A percentile compares a stretch with the other conserved stretches of the same genome.
Conservation (phyloP, 2,329 filamentous ascomycete genomes). For the Diaporthe ilicicola region DNA sequence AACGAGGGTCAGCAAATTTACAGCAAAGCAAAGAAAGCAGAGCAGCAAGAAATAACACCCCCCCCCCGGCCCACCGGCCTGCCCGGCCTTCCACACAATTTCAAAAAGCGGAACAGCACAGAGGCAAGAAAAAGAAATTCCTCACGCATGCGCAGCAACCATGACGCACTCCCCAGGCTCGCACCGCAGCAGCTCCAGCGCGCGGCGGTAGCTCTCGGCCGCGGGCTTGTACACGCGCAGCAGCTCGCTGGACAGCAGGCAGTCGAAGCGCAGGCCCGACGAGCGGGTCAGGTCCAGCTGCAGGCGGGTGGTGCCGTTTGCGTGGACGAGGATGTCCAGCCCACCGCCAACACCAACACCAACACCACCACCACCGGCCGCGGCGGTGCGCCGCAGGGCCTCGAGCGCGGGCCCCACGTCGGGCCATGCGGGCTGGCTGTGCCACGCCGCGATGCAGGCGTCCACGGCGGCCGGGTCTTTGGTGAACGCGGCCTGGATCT, state of each 20-base stretch:
- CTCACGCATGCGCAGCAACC: slow-evolving; percentile 58
- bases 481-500: slow-evolving; percentile 34
- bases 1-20: too few species aligned
- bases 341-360: slow-evolving; percentile 30
- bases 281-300: slow-evolving; percentile 61
- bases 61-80: not conserved
- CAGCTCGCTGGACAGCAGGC: slow-evolving; percentile 61
- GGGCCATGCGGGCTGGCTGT: slow-evolving; percentile 58
- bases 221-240: slow-evolving; percentile 59
- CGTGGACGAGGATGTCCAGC: slow-evolving; percentile 57
- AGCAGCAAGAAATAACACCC: not conserved
- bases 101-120: not conserved
- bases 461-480: slow-evolving; percentile 33
- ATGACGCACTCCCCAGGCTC: slow-evolving; percentile 57
- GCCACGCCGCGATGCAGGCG: slow-evolving; percentile 52
- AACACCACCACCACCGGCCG: not conserved
- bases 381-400: slow-evolving; percentile 41
- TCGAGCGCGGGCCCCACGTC: slow-evolving; percentile 55
- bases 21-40: not conserved
- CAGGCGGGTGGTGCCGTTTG: slow-evolving; percentile 63
- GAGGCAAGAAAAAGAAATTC: not conserved
- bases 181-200: slow-evolving; percentile 52
- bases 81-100: too few species aligned
- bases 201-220: slow-evolving; percentile 54
- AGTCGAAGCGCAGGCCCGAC: slow-evolving; percentile 57